These are phyloP conservation scores for Ochromonas danica DNA, from an alignment of 108 stramenopile species.

Conservation along the genomic window DNA sequence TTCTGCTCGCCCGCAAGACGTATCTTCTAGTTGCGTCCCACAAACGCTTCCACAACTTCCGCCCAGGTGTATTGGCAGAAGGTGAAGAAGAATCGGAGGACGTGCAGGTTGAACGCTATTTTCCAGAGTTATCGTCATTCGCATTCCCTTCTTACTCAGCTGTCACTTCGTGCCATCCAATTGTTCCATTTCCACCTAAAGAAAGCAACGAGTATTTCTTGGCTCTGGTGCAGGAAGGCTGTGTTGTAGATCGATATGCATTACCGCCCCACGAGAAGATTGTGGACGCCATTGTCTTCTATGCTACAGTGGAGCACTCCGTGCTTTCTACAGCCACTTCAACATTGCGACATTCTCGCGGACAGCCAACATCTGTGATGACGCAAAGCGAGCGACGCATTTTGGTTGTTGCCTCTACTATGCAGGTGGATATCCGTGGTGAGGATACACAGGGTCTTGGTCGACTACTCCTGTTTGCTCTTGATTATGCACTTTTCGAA, in stretches of 20 bases:
- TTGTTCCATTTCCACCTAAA: too few species aligned
- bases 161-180: background rate
- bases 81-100: background rate
- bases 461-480: conserved; percentile 9
- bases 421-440: background rate
- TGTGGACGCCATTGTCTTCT: background rate
- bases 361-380: background rate
- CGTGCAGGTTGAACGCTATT: conserved; percentile 8
- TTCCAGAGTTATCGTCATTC: background rate
- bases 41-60: background rate
- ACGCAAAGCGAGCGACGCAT: background rate
- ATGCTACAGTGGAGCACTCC: conserved; percentile 23
- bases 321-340: background rate
- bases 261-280: background rate
- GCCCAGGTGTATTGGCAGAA: background rate
- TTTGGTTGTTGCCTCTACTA: conserved; percentile 24
- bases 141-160: background rate
- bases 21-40: background rate
- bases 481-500: conserved; percentile 30
- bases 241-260: background rate
- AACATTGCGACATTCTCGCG: background rate
- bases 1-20: background rate
- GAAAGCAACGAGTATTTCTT: background rate
- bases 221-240: background rate
- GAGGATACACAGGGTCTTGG: conserved; percentile 30